Conservation (phyloP, 2,329 filamentous ascomycete species). For the Pseudopithomyces chartarum region DNA sequence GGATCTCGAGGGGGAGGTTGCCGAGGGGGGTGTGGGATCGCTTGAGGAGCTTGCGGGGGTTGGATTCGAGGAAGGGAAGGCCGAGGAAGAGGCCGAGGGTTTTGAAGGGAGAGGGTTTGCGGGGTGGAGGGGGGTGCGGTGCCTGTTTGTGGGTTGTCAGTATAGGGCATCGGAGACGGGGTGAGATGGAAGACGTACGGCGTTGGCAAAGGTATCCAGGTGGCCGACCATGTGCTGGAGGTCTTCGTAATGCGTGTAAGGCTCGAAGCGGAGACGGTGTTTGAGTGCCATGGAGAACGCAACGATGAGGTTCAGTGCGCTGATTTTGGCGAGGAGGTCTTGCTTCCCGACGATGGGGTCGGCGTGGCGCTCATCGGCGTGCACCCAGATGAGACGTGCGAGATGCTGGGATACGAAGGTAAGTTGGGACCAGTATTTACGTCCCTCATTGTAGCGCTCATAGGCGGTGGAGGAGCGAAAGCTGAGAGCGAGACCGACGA, state of each 20-base stretch:
- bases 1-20: conserved; percentile 79
- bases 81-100: conserved; percentile 72
- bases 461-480: conserved; percentile 79
- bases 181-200: conserved; percentile 14
- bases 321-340: conserved; percentile 70
- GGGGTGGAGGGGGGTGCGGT: conserved; percentile 38
- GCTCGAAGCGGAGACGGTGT: conserved; percentile 84
- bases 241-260: conserved; percentile 76
- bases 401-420: conserved; percentile 62
- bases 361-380: conserved; percentile 64
- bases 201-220: conserved; percentile 73
- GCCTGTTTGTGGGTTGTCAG: conserved; percentile 24
- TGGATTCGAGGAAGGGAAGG: conserved; percentile 73
- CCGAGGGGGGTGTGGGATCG: conserved; percentile 71
- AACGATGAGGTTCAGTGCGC: conserved; percentile 71
- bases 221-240: conserved; percentile 71
- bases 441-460: conserved; percentile 66
- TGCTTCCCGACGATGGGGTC: conserved; percentile 61
- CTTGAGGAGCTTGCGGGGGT: conserved; percentile 78
- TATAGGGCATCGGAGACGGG: neutral
- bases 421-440: conserved; percentile 66
- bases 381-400: conserved; percentile 84
- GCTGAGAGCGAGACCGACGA: conserved; percentile 74
- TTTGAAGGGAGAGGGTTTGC: conserved; percentile 55
- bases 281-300: conserved; percentile 79